Base-by-base conservation (phyloP, 192 early-diverging fungal species). In the Backusella morwellensis region DNA sequence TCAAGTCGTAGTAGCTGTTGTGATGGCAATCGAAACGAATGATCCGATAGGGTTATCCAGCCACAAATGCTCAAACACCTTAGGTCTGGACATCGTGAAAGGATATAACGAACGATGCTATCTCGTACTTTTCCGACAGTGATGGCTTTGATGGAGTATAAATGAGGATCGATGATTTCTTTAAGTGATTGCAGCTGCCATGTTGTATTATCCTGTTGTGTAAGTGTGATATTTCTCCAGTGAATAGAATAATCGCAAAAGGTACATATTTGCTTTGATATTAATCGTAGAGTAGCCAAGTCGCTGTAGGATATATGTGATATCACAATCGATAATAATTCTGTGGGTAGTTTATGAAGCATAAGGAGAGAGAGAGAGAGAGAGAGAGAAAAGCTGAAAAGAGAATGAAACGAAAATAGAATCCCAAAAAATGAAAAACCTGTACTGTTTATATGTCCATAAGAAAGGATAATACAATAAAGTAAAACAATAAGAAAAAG, bases 1-100 rank as follows among this genome's bases (percentile, higher is more conserved):
- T 66, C 35, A 6, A 74, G 4, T 2, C 35, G 19, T 34, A 72
- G 7, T 6, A 40, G 15, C 32, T 44, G 40, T 4, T 41, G 15
- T 32, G 70, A 17, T 6, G 21, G 11, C 34, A 72, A 9, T 26
- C 54, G 29, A 17, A 74, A n/a, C 21, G 71, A 63, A 9, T 78
- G 77, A 32, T 73, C 35, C 3, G 77, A 73, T 35, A 78, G 36
- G 3, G 77, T 78, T 4, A 42, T 32, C 77, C 77, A 78, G 32
- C 77, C 77, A 26, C 34, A 32, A 14, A 78, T 66, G 3, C 59
- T 67, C 3, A 78, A 38, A 2, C 44, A 35, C n/a, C 32, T 59
- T 1, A 78, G 21, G 56, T 78, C 68, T 29, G 17, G 15, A 6
- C 77, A 78, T 40, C 23, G 29, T 5, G 15, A 44, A 7, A 78